phyloP scores from a whole-genome alignment of 306 rosid species.

The Sechiopsis laciniata region DNA sequence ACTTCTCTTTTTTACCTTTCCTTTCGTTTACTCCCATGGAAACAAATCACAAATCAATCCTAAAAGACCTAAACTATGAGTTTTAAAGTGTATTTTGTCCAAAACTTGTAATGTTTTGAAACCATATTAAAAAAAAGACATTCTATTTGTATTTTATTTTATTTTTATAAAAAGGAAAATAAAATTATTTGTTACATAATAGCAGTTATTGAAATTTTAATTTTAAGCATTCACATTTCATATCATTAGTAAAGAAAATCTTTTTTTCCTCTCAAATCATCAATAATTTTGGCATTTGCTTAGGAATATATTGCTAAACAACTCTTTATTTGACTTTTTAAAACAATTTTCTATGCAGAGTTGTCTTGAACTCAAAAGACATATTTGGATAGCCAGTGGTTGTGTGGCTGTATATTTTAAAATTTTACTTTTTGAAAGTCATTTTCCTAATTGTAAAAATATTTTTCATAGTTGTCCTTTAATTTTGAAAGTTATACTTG shows the following conservation, averaged over 20 bases:
- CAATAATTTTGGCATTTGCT: background rate
- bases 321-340: background rate
- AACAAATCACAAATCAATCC: too few species aligned
- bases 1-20: too few species aligned
- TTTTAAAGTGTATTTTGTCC: background rate
- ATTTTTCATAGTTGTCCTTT: background rate
- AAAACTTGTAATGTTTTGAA: background rate
- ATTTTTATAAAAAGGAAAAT: background rate
- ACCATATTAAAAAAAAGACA: background rate
- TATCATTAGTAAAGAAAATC: background rate
- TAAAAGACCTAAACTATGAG: background rate
- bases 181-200: background rate
- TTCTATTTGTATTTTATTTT: background rate
- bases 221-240: background rate
- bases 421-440: background rate
- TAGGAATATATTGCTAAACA: background rate
- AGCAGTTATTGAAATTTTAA: background rate
- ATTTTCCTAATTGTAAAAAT: background rate
- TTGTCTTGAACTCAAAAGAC: background rate
- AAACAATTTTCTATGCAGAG: background rate
- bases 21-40: too few species aligned
- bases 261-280: background rate
- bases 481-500: too few species aligned
- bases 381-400: background rate
- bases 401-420: background rate